These are phyloP conservation scores for Aspergillus sp. DNA, from an alignment of 2,329 filamentous ascomycete species.

Conservation along the genomic window DNA sequence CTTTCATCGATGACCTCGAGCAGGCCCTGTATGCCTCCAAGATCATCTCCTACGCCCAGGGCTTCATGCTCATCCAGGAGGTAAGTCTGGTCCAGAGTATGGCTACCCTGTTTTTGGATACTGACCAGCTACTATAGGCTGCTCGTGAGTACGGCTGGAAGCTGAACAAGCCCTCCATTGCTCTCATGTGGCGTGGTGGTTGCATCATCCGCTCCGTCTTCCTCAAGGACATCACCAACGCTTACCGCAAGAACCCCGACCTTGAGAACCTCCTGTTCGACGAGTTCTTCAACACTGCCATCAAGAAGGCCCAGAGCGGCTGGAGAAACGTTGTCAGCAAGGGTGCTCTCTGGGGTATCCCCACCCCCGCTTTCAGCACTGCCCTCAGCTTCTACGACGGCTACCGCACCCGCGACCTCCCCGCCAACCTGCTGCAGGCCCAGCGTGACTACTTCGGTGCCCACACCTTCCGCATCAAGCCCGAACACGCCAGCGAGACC, in stretches of 20 bases:
- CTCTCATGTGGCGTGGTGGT: conserved; percentile 99
- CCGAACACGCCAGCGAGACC: conserved; percentile 72
- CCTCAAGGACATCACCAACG: conserved; percentile 98
- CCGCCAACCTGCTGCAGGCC: conserved; percentile 96
- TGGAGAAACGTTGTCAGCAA: conserved; percentile 92
- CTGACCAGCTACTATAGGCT: conserved; percentile 58
- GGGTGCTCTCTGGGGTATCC: conserved; percentile 90
- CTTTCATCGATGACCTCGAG: conserved; percentile 96
- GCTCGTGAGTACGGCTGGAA: conserved; percentile 97
- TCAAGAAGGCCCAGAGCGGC: conserved; percentile 90
- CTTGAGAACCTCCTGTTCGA: conserved; percentile 98
- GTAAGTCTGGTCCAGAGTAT: conserved; percentile 53
- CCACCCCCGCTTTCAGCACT: conserved; percentile 93
- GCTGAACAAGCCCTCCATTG: conserved; percentile 99
- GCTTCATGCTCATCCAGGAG: conserved; percentile 99
- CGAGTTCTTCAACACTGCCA: conserved; percentile 99
- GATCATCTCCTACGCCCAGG: conserved; percentile 99
- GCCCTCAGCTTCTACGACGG: conserved; percentile 98
- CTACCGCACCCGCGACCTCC: conserved; percentile 94
- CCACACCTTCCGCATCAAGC: conserved; percentile 87
- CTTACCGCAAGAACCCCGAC: conserved; percentile 90
- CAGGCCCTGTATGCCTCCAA: conserved; percentile 99
- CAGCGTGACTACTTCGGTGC: conserved; percentile 99
- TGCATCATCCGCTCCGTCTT: conserved; percentile 99
- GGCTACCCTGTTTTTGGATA: too few species aligned